These are phyloP conservation scores for Metarhizium brunneum DNA, from an alignment of 2,329 filamentous ascomycete genomes.

Conservation along the genomic window DNA sequence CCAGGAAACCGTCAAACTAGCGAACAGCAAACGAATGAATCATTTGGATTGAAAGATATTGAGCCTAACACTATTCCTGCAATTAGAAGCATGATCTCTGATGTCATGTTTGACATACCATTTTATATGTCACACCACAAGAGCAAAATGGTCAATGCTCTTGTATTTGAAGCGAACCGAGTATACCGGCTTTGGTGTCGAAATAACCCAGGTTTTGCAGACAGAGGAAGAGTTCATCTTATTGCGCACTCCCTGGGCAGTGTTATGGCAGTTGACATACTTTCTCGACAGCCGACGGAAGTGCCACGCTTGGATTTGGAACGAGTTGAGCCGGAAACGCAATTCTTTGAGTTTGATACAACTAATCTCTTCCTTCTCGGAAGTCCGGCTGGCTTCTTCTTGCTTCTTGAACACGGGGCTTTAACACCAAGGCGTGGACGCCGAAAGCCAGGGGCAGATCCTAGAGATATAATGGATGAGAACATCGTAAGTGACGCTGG, in stretches of 20 bases:
- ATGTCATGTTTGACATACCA: constrained; percentile 97
- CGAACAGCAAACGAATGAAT: constrained; percentile 45
- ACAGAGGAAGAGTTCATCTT: constrained; percentile 77
- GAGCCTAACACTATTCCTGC: constrained; percentile 85
- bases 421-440: constrained; percentile 70
- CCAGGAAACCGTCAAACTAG: constrained; percentile 46
- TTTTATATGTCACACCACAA: constrained; percentile 98
- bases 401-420: constrained; percentile 66
- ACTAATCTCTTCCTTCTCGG: constrained; percentile 83
- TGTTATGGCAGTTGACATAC: constrained; percentile 86
- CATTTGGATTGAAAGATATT: constrained; percentile 70
- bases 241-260: constrained; percentile 91
- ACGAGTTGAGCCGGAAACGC: constrained; percentile 32
- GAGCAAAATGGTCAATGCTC: constrained; percentile 83
- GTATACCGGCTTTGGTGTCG: constrained; percentile 93
- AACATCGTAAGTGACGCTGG: constrained; percentile 69
- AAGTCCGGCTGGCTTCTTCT: constrained; percentile 85
- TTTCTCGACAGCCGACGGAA: constrained; percentile 77
- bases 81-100: constrained; percentile 87
- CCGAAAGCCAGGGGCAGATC: constrained; percentile 64
- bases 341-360: constrained; percentile 84
- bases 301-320: constrained; percentile 43
- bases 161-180: constrained; percentile 83
- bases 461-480: constrained; percentile 44
- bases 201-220: constrained; percentile 81